These are phyloP conservation scores for Aspergillus sp. DNA, from an alignment of 2,329 filamentous ascomycete genomes.

Conservation along the genomic window DNA sequence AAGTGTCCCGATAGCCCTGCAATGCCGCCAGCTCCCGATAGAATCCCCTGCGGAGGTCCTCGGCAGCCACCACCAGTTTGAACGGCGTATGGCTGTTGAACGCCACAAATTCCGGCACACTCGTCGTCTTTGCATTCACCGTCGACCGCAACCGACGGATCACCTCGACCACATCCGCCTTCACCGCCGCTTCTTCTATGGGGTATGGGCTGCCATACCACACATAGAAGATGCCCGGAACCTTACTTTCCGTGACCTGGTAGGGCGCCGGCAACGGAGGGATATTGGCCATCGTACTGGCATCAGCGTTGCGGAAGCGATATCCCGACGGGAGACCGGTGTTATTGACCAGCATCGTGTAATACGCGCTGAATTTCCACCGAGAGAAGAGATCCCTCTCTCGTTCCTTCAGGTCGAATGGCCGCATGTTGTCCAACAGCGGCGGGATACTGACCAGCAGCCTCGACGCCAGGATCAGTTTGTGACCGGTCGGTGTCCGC, in stretches of 20 bases:
- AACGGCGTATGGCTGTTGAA: conserved; percentile 38
- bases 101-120: conserved; percentile 28
- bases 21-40: conserved; percentile 40
- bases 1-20: conserved; percentile 45
- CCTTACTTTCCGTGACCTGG: not conserved
- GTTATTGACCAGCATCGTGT: conserved; percentile 31
- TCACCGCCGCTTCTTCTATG: conserved; percentile 24
- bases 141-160: conserved; percentile 5
- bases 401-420: conserved; percentile 29
- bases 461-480: conserved; percentile 34
- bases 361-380: conserved; percentile 22
- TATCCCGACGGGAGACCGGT: conserved; percentile 18
- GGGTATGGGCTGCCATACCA: not conserved
- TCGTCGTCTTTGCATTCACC: not conserved
- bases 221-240: not conserved
- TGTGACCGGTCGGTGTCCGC: conserved; percentile 22
- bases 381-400: conserved; percentile 34
- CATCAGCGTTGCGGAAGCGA: conserved; percentile 2
- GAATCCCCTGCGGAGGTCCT: conserved; percentile 40
- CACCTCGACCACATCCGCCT: conserved; percentile 11
- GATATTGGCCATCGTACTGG: conserved; percentile 2
- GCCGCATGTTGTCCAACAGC: conserved; percentile 28
- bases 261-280: conserved; percentile 8
- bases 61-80: conserved; percentile 29
- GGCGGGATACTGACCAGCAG: conserved; percentile 39